Evolutionary conservation across 345 rosid species (phyloP), one percentile per base, ranked within the genome.

Genomic region (Dovyalis caffra): DNA sequence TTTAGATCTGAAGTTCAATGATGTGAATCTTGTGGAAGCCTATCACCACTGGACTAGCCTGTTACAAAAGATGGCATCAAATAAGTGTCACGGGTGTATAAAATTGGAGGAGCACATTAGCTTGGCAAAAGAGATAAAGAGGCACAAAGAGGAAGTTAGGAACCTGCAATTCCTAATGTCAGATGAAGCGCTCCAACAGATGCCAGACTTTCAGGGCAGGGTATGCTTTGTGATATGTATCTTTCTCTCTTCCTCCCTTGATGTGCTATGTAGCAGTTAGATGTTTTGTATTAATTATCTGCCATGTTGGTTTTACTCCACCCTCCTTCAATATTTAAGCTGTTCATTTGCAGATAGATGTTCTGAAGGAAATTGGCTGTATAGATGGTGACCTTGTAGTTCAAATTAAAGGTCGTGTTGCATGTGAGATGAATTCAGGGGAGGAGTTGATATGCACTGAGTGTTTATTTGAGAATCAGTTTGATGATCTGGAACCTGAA

Each of bases 361-460:
- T 95, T 83, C 87, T 95, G 74, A 91, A 89, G 86, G 83, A 90
- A 60, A 91, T 93, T 79, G 96, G 97, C 58, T 92, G 97, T 74
- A 85, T 95, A 77, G 93, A 95, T 86, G 85, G 79, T 70, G 97
- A 95, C 71, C 96, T 89, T 25, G 97, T 92, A 15, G 97, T 95
- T 72, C 97, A 95, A 86, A 87, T 95, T 64, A 95, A 93, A 85
- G 99, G 99, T 28, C 97, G 98, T 68, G 97, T 95, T 37, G 97
- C 98, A 74, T 95, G 98, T 80, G 98, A 93, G 92, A 95, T 95
- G 98, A 95, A 91, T 82, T 95, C 98, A 45, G 99, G 98, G 79
- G 99, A 95, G 88, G 99, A 95, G 77, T 68, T 93, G 85, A 93
- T 95, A 74, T 87, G 90, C 85, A 91, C 97, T 3, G 96, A 91